Evolutionary conservation across 2,329 filamentous ascomycete species (phyloP).

Genomic region (Westerdykella sp.): DNA sequence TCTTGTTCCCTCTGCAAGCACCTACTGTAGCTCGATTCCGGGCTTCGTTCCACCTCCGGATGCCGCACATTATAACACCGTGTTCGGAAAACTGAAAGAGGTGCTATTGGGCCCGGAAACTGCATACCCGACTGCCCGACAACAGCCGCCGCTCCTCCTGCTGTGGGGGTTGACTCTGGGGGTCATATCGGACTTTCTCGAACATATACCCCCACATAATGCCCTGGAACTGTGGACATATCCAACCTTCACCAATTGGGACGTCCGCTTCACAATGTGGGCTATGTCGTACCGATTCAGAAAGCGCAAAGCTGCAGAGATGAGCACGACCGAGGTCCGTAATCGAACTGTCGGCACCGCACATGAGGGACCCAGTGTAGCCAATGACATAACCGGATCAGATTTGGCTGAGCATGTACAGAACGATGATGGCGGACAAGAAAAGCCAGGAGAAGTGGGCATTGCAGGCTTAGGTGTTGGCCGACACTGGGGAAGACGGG

Average conservation of each 20-base stretch:
- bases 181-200: constrained; percentile 61
- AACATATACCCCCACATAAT: constrained; percentile 59
- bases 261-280: constrained; percentile 55
- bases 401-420: constrained; percentile 11
- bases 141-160: constrained; percentile 46
- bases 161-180: constrained; percentile 65
- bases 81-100: constrained; percentile 13
- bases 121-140: constrained; percentile 26
- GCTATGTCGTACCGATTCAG: constrained; percentile 54
- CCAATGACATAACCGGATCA: constrained; percentile 20
- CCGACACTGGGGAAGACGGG: constrained; percentile 30
- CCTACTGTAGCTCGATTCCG: constrained; percentile 50
- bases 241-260: constrained; percentile 60
- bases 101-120: constrained; percentile 14
- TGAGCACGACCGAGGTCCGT: constrained; percentile 12
- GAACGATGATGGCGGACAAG: constrained; percentile 9
- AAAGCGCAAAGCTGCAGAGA: constrained; percentile 27
- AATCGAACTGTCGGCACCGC: too few species aligned
- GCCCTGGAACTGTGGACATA: constrained; percentile 60
- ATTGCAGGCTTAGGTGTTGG: constrained; percentile 43
- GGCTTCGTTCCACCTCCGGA: constrained; percentile 40
- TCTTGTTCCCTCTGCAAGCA: constrained; percentile 55
- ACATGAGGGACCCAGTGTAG: constrained; percentile 9
- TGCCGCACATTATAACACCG: constrained; percentile 1
- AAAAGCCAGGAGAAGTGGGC: constrained; percentile 40